Percentiles rank a stretch among this genome's conserved stretches.
Conservation (phyloP, 352 stramenopile species). For the Albugo laibachii region DNA sequence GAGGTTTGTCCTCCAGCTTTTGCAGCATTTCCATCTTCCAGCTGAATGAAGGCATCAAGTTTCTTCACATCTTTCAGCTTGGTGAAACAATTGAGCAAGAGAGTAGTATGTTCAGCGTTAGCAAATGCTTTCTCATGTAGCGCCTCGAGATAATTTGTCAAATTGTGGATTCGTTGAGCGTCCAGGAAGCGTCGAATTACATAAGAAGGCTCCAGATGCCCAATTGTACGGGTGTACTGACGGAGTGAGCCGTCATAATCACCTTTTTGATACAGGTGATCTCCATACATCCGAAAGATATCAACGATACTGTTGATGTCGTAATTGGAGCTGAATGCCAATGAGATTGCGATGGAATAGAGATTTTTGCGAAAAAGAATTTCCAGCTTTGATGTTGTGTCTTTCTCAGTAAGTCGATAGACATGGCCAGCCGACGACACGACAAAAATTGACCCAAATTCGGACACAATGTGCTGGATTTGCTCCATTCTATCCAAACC, state of each 20-base stretch:
- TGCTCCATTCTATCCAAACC: conserved; percentile 74
- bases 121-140: conserved; percentile 83
- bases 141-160: conserved; percentile 93
- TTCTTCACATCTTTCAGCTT: conserved; percentile 89
- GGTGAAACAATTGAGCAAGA: conserved; percentile 91
- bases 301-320: conserved; percentile 90
- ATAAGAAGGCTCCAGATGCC: conserved; percentile 93
- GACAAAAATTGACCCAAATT: conserved; percentile 77
- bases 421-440: conserved; percentile 73
- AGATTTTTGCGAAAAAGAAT: conserved; percentile 95
- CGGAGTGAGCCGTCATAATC: conserved; percentile 90
- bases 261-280: conserved; percentile 96
- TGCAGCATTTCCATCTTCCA: conserved; percentile 47
- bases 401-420: conserved; percentile 88
- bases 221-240: conserved; percentile 95
- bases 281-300: conserved; percentile 92
- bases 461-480: conserved; percentile 66
- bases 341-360: conserved; percentile 93
- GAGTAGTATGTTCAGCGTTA: conserved; percentile 83
- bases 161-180: conserved; percentile 90
- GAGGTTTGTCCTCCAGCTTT: conserved; percentile 1
- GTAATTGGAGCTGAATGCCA: conserved; percentile 90
- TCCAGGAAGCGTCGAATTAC: conserved; percentile 97
- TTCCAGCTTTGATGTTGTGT: conserved; percentile 91
- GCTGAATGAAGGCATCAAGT: conserved; percentile 81